These are phyloP conservation scores for Ganoderma lingzhi DNA, from an alignment of 1,284 basidiomycete species.

Conservation along the genomic window DNA sequence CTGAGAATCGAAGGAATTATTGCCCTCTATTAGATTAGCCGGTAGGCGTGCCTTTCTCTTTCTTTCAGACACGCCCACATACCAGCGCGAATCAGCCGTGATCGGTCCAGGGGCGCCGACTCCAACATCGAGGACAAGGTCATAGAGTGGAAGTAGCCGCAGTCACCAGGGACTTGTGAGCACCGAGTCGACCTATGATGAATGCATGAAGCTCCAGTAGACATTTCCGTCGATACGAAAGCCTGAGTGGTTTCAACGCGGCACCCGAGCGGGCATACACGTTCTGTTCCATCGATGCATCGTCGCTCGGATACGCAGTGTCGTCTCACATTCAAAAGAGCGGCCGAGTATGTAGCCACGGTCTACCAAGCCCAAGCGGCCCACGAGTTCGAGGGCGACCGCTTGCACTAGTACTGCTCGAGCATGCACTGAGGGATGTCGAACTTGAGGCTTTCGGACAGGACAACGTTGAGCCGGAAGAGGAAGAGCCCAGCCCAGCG, in stretches of 20 bases:
- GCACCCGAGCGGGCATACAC: no score
- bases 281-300: no score
- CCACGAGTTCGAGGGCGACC: not conserved
- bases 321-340: not conserved
- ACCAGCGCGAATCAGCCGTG: not conserved
- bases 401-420: conserved; percentile 37
- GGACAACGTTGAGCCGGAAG: conserved; percentile 45
- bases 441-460: conserved; percentile 38
- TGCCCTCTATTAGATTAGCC: not conserved
- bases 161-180: no score
- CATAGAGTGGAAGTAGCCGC: no score
- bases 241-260: no score
- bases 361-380: not conserved
- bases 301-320: no score
- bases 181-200: no score
- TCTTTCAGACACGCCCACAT: not conserved
- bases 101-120: no score
- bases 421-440: conserved; percentile 44
- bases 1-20: not conserved
- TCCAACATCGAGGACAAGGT: no score
- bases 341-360: not conserved
- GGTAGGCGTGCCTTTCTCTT: not conserved
- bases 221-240: no score
- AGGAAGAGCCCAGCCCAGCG: conserved; percentile 39
- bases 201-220: no score